phyloP scores from a whole-genome alignment of 371 early-diverging fungal genomes.

The Rhizopus microsporus region DNA sequence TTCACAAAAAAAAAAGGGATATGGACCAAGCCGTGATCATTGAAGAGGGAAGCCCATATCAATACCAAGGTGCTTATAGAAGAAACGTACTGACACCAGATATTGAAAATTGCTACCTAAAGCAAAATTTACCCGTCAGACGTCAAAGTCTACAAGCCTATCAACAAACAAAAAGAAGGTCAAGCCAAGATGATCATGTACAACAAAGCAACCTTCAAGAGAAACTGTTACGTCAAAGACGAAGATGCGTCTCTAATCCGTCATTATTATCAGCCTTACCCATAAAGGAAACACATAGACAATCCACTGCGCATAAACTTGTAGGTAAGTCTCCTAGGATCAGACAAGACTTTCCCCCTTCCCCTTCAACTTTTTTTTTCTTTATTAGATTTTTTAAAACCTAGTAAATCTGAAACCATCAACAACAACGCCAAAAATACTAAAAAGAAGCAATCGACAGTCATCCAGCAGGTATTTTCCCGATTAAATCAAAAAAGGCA shows the following conservation, averaged over 20 bases:
- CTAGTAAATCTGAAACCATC: conserved; percentile 24
- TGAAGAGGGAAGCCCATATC: conserved; percentile 8
- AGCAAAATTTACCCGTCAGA: conserved; percentile 45
- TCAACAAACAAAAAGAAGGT: conserved; percentile 1
- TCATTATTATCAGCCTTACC: neutral
- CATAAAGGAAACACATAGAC: neutral
- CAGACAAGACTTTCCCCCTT: no score
- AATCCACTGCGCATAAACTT: neutral
- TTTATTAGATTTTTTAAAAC: conserved; percentile 6
- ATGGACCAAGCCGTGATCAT: neutral
- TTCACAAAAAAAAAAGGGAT: conserved; percentile 1
- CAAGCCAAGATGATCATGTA: neutral
- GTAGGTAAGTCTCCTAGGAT: neutral
- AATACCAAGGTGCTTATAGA: conserved; percentile 3
- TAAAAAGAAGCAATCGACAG: conserved; percentile 2
- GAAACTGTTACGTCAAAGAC: neutral
- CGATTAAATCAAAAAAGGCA: conserved; percentile 10
- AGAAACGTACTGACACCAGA: conserved; percentile 16
- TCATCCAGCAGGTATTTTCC: conserved; percentile 19
- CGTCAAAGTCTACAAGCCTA: conserved; percentile 36
- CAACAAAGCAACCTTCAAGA: neutral
- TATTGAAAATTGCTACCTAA: conserved; percentile 37
- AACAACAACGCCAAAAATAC: neutral
- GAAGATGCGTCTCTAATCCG: conserved; percentile 2
- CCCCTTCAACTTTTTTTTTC: neutral